Base-by-base conservation (phyloP, 257 asterid genomes). In the Nemophila menziesii region DNA sequence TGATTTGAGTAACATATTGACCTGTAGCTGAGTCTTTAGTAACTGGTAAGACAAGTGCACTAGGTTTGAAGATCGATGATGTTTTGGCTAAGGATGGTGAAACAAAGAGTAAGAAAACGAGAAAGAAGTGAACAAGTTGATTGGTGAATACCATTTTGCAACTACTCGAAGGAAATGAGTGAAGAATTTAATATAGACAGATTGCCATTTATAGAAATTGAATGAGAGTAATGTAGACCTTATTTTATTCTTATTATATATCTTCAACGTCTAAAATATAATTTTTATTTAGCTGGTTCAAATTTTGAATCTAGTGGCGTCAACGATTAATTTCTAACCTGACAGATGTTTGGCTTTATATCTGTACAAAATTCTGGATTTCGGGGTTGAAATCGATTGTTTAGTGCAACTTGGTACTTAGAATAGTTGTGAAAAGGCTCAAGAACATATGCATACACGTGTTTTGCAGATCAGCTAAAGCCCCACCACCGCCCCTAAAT, bases 1-100 rank as follows among this genome's bases (percentile, higher is more conserved):
- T 51, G 38, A 65, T 43, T n/a, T 50, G 58, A 4, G 63, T 44
- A 33, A 45, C 20, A 54, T 65, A 65, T 44, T 65, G 67, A 3
- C 44, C 54, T 12, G 67, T 59, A 5, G 67, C 10, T 4, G 67
- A 44, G 50, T 65, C 66, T 22, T 49, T 58, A 17, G 39, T 48
- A 6, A 58, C 44, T 12, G 55, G 38, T 16, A 65, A 55, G 13
- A 65, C 17, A 11, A 65, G 46, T 17, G 59, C 55, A 3, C 19
- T 29, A 2, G 69, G 59, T 46, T 40, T 33, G 8, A 39, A 29
- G n/a, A n/a, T n/a, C n/a, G n/a, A n/a, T 11, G 67, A 48, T 22
- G 15, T 48, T 54, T 54, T 42, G 27, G 58, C 51, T 37, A 23
- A 14, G 40, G 55, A 54, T 7, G 49, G n/a, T 16, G 58, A 54